Evolutionary conservation across 176 grass and related monocot species (phyloP).

Genomic region (Alloteropsis semialata): DNA sequence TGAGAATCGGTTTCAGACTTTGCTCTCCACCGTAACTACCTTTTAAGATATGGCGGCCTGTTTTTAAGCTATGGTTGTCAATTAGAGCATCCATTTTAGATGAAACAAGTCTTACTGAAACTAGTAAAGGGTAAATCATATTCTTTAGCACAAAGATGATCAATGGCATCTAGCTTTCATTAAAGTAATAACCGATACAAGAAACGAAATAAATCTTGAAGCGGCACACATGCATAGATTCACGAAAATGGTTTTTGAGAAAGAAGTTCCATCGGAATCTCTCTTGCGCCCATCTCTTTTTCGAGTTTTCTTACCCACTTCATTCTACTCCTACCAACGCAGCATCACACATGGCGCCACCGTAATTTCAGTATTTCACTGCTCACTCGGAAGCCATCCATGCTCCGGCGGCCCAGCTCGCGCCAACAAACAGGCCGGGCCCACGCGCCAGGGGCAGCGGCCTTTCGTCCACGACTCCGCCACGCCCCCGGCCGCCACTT

Average conservation of each 20-base stretch:
- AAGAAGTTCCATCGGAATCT: not conserved
- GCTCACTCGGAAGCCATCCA: not conserved
- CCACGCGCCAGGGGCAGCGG: not conserved
- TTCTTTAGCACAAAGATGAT: not conserved
- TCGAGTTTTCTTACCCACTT: not conserved
- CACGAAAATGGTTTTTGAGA: not conserved
- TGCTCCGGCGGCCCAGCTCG: not conserved
- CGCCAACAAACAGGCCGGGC: not conserved
- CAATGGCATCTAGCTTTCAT: not conserved
- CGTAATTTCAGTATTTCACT: not conserved
- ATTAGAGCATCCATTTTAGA: not conserved
- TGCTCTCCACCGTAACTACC: too few relatives aligned
- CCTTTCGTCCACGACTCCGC: not conserved
- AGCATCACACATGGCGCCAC: not conserved
- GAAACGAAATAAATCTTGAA: not conserved
- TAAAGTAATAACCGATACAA: not conserved
- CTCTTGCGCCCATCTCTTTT: not conserved
- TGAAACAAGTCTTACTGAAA: not conserved
- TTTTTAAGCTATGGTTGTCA: not conserved
- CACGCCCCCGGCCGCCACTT: not conserved
- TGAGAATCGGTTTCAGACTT: too few relatives aligned
- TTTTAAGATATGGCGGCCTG: too few relatives aligned
- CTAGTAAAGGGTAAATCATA: not conserved
- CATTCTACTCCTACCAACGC: not conserved
- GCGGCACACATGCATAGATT: not conserved